Base-by-base conservation (phyloP, 1,139 yeast species). In the Magnusiomyces clavatus region DNA sequence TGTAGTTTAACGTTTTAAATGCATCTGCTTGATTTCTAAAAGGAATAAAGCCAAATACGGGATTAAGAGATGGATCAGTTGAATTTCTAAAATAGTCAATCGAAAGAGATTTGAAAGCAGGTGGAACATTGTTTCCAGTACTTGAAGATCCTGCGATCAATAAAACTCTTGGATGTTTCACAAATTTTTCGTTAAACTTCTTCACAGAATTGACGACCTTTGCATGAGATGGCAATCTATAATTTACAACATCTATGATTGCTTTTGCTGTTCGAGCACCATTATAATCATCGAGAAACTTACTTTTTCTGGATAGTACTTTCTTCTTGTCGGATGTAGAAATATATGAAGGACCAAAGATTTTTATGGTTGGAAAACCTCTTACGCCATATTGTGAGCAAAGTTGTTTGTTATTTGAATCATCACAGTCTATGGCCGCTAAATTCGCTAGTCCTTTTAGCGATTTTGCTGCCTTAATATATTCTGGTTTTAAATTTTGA, bases 341-440 rank as follows among this genome's bases (percentile, higher is more conserved):
- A 5, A 24, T 8, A 24, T 24, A 24, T 24, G 31, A 24, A n/a
- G 60, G 97, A 94, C 63, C 77, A 69, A 85, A 88, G 4, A 84
- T 83, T 72, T 83, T 72, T 48, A 90, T 65, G 0, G 96, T 84
- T 3, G 97, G 97, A 66, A 77, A 89, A 0, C 96, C 94, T 59
- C 80, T 73, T 46, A 90, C 72, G 49, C 77, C 74, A 65, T 86
- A 77, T 55, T 76, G 70, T n/a, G 82, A 71, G 70, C 97, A 92
- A 4, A 90, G 65, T 31, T 71, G 76, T 66, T 83, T 81, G 65
- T 89, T 89, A 54, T 64, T 65, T 2, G 76, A 78, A 50, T 76
- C 75, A 63, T 90, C 96, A 71, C 98, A 92, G 67, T 90, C 82
- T 8, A 92, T 90, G 13, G 96, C 86, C 1, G 82, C 96, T 14